phyloP scores from a whole-genome alignment of 1,284 basidiomycete species.

The Sanguinoderma infundibulare region DNA sequence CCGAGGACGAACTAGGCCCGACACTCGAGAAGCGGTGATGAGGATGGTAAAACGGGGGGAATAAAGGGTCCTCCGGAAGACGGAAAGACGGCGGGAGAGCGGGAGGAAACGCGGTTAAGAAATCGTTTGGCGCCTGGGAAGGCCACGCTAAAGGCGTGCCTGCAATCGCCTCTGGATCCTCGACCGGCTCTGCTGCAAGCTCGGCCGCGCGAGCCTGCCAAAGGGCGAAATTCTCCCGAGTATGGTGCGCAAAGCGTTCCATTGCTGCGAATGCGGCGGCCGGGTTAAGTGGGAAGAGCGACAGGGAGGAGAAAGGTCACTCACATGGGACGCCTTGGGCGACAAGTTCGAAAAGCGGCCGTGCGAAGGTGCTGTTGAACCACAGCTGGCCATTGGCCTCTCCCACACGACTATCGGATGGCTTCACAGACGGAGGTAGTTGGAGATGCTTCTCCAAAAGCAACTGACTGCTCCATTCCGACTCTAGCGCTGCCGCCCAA shows the following conservation, averaged over 20 bases:
- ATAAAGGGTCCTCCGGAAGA: conserved; percentile 21
- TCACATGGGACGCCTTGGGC: conserved; percentile 75
- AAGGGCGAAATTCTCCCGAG: conserved; percentile 63
- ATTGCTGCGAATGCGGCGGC: conserved; percentile 52
- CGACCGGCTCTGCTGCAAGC: conserved; percentile 35
- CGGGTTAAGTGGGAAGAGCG: neutral
- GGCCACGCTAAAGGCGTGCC: conserved; percentile 29
- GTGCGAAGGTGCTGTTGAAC: conserved; percentile 84
- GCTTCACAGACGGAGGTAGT: conserved; percentile 74
- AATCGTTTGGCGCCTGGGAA: conserved; percentile 52
- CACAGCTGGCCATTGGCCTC: conserved; percentile 90
- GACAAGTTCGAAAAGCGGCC: conserved; percentile 81
- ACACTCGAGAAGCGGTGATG: conserved; percentile 16
- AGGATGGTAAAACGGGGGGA: conserved; percentile 19
- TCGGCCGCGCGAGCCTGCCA: conserved; percentile 63
- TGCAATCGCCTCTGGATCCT: conserved; percentile 6
- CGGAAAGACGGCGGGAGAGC: conserved; percentile 51
- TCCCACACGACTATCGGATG: conserved; percentile 65
- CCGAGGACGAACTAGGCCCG: conserved; percentile 21
- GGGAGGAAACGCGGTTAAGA: conserved; percentile 63
- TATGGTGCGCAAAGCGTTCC: conserved; percentile 62
- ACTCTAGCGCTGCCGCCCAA: conserved; percentile 87
- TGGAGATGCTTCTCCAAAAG: conserved; percentile 78
- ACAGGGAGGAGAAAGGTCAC: conserved; percentile 26
- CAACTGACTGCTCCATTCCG: conserved; percentile 91